Evolutionary conservation across 2,329 filamentous ascomycete genomes (phyloP), one percentile per base, ranked within the genome.

Genomic region (Dothistroma septosporum): DNA sequence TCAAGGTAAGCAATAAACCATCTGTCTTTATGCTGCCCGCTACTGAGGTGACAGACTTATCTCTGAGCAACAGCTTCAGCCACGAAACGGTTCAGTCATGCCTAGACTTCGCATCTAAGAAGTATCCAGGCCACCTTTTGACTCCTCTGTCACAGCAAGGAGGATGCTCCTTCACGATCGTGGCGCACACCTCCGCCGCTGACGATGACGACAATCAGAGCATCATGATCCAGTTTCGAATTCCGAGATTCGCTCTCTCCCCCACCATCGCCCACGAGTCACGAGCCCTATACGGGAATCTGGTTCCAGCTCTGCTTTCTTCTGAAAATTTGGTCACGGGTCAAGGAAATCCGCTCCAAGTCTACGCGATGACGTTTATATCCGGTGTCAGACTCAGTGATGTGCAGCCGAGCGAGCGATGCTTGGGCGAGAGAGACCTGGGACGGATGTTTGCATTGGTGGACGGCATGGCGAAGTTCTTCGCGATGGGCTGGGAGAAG

Each of bases 111-210:
- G 41, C 58, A 3, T n/a, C 32, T 8, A n/a, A 21, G 2, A 14
- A 28, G 16, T 53, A 58, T 48, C 46, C 22, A 16, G n/a, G n/a
- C 16, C 49, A n/a, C n/a, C 14, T 4, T 4, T 21, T 62, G 19
- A 19, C 19, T n/a, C 14, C 46, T 0, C n/a, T 61, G 3, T 8
- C 37, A n/a, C 33, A 41, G 31, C 64, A 64, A 54, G 64, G 64
- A 11, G 64, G 54, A 10, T 66, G 64, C 53, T 64, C 61, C 1
- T 58, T 58, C 32, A 66, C 61, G 3, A 19, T 62, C 4, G 21
- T 48, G 22, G 53, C 56, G 31, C 10, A 19, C 24, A 35, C 50
- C n/a, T 19, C 50, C 31, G 11, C 24, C 5, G 11, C n/a, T 6
- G 16, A n/a, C 33, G 11, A 35, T 33, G 21, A 33, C 6, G 31